These are phyloP conservation scores for Guadua angustifolia DNA, from an alignment of 176 grass and related monocot genomes.

Conservation along the genomic window DNA sequence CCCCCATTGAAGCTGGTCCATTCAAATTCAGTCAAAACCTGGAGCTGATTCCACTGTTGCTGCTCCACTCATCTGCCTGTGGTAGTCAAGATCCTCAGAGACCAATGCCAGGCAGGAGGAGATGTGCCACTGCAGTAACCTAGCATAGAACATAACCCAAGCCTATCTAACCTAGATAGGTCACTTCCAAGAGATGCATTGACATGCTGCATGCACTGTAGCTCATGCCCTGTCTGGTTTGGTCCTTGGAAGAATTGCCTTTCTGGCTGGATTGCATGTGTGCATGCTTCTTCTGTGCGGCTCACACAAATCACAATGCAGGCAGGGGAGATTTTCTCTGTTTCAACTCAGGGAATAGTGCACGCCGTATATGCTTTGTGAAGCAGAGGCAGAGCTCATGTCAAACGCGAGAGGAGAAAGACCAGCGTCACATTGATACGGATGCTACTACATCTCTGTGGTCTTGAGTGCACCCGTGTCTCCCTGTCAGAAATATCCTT, in stretches of 20 bases:
- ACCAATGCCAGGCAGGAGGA: slow-evolving; percentile 20
- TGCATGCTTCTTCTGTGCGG: neutral
- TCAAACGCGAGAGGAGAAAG: slow-evolving; percentile 1
- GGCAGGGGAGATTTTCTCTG: neutral
- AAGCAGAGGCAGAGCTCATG: slow-evolving; percentile 25
- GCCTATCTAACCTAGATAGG: slow-evolving; percentile 14
- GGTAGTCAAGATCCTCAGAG: slow-evolving; percentile 48
- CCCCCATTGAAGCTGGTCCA: neutral
- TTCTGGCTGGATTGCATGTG: neutral
- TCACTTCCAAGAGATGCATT: slow-evolving; percentile 26
- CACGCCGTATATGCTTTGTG: slow-evolving; percentile 2
- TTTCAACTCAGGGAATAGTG: neutral
- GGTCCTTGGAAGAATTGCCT: neutral
- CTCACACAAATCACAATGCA: slow-evolving; percentile 2
- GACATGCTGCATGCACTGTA: slow-evolving; percentile 16
- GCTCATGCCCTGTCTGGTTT: neutral
- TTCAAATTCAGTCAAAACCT: slow-evolving; percentile 40
- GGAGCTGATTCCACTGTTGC: slow-evolving; percentile 31
- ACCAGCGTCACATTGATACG: slow-evolving; percentile 15
- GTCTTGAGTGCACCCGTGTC: slow-evolving; percentile 30
- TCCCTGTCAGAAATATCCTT: neutral
- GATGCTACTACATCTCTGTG: neutral
- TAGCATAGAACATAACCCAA: neutral
- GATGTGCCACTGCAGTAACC: slow-evolving; percentile 35
- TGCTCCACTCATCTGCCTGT: slow-evolving; percentile 18